Base-by-base conservation (phyloP, 306 rosid genomes). In the Luffa acutangula region DNA sequence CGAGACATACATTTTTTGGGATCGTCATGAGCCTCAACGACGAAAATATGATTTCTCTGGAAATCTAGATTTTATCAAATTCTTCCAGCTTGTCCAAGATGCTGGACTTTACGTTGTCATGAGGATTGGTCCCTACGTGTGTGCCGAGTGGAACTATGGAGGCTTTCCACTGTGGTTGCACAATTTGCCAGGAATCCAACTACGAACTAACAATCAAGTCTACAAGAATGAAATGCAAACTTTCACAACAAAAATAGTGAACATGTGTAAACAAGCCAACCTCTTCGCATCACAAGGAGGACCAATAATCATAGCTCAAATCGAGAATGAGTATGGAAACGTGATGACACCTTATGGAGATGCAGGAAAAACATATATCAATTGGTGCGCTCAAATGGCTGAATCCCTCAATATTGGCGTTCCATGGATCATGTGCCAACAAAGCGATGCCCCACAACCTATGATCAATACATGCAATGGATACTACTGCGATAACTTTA, bases 351-450 rank as follows among this genome's bases (percentile, higher is more conserved):
- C 97, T 18, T 93, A 89, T 14, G 85, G 85, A 0, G 4, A 9
- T 11, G 85, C 84, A 69, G 93, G 84, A 60, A 67, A 80, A 0
- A 6, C 69, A 0, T 91, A 93, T 83, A 90, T 91, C 45, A 56
- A 20, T 18, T 91, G 93, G 98, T 96, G 94, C 0, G 94, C 94
- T 42, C 78, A 87, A 34, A 90, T 93, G 98, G 92, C 93, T 0
- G 93, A 88, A 41, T 86, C 83, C 74, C 97, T 93, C 79, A 62
- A 87, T 4, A 93, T 96, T 6, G 91, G 94, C 0, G 98, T 86
- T 0, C 98, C 94, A 0, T 91, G 94, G 98, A 13, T 86, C n/a
- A 93, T 93, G 98, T 93, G 98, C 92, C 90, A 91, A 85, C 92
- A 93, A 80, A 72, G 78, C 1, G 98, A 91, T 41, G 98, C 98